Conservation (phyloP, 2,329 filamentous ascomycete species). For the Exophiala bonariae region DNA sequence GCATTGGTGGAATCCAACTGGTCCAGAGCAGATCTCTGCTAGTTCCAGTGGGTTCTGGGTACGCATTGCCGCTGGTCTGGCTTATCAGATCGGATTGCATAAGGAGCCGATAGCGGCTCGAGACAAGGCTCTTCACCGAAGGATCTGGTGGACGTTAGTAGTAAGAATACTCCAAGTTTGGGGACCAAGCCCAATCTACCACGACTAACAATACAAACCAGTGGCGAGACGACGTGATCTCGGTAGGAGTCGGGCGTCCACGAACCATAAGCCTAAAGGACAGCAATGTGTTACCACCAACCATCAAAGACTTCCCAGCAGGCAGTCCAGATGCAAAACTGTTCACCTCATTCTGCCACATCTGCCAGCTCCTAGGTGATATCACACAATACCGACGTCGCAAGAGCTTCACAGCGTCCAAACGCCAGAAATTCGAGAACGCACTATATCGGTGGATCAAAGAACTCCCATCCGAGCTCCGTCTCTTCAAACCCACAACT, state of each 20-base stretch:
- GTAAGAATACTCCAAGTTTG: conserved; percentile 1
- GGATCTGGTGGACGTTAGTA: conserved; percentile 19
- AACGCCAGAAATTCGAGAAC: background rate
- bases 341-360: conserved; percentile 9
- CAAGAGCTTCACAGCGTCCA: conserved; percentile 19
- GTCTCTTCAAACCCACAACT: background rate
- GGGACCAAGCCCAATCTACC: background rate
- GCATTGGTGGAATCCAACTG: conserved; percentile 17
- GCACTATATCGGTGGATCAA: conserved; percentile 1
- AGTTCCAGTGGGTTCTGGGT: conserved; percentile 14
- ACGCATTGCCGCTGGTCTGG: conserved; percentile 11
- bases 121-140: conserved; percentile 8
- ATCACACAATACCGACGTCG: conserved; percentile 31
- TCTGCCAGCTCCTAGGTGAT: conserved; percentile 24
- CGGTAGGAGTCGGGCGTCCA: conserved; percentile 10
- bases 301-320: conserved; percentile 13
- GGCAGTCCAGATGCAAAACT: conserved; percentile 10
- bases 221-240: conserved; percentile 10
- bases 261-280: conserved; percentile 12
- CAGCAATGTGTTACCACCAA: conserved; percentile 9
- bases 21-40: conserved; percentile 15
- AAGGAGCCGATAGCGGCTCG: conserved; percentile 6
- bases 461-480: background rate
- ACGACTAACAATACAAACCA: background rate
- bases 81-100: conserved; percentile 16